These are phyloP conservation scores for Xylariaceae sp. DNA, from an alignment of 2,329 filamentous ascomycete genomes.

Conservation along the genomic window DNA sequence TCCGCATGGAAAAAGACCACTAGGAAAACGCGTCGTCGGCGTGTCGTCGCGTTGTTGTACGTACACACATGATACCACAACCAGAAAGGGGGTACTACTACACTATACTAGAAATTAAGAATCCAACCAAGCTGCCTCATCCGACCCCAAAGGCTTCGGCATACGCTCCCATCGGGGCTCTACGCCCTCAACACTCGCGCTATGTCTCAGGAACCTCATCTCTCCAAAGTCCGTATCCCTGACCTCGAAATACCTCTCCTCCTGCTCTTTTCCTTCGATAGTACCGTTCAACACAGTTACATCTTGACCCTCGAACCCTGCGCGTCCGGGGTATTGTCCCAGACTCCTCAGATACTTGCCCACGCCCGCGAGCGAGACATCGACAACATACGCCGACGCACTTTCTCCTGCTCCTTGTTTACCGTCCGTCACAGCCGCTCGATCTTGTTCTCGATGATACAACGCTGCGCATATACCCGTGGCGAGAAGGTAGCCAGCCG, in stretches of 20 bases:
- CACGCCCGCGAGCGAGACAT: slow-evolving; percentile 50
- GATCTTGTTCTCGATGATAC: slow-evolving; percentile 39
- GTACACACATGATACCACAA: neutral
- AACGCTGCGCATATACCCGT: slow-evolving; percentile 47
- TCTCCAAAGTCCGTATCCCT: slow-evolving; percentile 40
- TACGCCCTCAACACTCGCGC: slow-evolving; percentile 40
- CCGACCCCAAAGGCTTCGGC: slow-evolving; percentile 44
- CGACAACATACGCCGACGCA: slow-evolving; percentile 42
- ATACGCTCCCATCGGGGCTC: slow-evolving; percentile 45
- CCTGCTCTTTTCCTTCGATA: slow-evolving; percentile 7
- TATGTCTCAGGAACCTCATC: slow-evolving; percentile 43
- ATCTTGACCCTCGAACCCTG: slow-evolving; percentile 38
- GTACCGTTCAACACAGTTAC: too few species aligned
- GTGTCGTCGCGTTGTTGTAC: too few species aligned
- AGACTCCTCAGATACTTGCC: slow-evolving; percentile 52
- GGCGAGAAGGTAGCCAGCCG: slow-evolving; percentile 49
- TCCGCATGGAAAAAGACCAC: too few species aligned
- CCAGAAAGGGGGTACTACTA: too few species aligned
- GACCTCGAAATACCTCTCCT: slow-evolving; percentile 37
- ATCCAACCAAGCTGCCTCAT: slow-evolving; percentile 37
- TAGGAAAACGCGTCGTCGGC: too few species aligned
- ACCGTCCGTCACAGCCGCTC: too few species aligned
- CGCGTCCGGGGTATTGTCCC: slow-evolving; percentile 41
- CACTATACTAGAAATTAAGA: neutral
- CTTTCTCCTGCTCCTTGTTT: neutral